phyloP scores from a whole-genome alignment of 2,329 filamentous ascomycete genomes.

The Cladorrhinum sp. region DNA sequence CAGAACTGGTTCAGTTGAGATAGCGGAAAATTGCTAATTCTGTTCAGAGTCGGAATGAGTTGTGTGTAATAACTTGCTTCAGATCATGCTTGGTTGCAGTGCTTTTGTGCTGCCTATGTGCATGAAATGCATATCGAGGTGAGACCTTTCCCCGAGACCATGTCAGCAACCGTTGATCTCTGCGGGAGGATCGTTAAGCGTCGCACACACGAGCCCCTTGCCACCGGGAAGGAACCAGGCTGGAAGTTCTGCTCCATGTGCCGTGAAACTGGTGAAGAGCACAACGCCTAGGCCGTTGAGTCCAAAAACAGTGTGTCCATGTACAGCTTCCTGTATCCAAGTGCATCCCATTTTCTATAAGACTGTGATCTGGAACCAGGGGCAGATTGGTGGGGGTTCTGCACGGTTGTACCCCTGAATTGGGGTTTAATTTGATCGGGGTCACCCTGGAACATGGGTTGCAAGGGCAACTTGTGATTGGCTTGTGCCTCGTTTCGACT shows the following conservation, averaged over 20 bases:
- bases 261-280: no score
- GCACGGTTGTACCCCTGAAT: neutral
- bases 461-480: neutral
- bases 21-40: constrained; percentile 10
- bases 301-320: no score
- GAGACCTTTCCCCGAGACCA: neutral
- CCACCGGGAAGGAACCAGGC: neutral
- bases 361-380: no score
- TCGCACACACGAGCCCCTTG: neutral
- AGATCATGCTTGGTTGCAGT: no score
- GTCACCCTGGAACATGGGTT: neutral
- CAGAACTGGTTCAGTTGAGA: no score
- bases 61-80: no score
- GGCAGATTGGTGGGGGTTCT: neutral
- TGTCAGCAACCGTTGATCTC: neutral
- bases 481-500: neutral
- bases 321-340: no score
- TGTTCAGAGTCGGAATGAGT: constrained; percentile 12
- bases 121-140: no score
- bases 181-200: neutral
- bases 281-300: no score
- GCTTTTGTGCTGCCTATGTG: no score
- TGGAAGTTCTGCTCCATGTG: no score
- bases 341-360: no score
- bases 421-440: neutral